Conservation (phyloP, 805 yeast genomes). For the Spathaspora gorwiae region DNA sequence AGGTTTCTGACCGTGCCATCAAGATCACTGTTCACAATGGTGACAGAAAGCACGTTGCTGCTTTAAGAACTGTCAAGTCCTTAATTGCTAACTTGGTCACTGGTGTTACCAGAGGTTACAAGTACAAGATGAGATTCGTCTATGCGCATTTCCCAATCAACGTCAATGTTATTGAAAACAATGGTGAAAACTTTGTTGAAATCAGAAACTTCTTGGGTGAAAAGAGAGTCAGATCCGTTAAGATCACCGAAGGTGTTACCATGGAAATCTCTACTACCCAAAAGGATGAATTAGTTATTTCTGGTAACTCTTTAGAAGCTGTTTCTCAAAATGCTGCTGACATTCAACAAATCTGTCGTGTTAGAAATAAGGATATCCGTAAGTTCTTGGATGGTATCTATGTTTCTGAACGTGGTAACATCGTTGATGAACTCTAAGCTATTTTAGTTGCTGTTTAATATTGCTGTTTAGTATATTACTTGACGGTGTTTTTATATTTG, state of each 20-base stretch:
- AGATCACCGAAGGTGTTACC: constrained; percentile 84
- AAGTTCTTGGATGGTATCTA: constrained; percentile 99
- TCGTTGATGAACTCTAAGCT: constrained; percentile 56
- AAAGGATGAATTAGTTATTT: constrained; percentile 91
- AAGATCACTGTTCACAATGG: constrained; percentile 95
- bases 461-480: too few relatives aligned
- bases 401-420: constrained; percentile 91
- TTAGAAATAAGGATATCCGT: constrained; percentile 99
- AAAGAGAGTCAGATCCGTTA: constrained; percentile 89
- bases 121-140: constrained; percentile 99
- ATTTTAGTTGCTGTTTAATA: not conserved
- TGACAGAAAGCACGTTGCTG: constrained; percentile 99
- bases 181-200: constrained; percentile 74
- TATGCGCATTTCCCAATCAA: constrained; percentile 99
- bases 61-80: constrained; percentile 97
- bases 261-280: constrained; percentile 75
- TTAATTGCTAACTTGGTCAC: constrained; percentile 88
- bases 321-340: constrained; percentile 99
- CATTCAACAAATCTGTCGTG: constrained; percentile 96
- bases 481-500: constrained; percentile 15
- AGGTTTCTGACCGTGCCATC: constrained; percentile 67
- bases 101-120: constrained; percentile 99
- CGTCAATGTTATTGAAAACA: constrained; percentile 83
- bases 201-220: constrained; percentile 99
- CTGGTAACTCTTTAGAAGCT: constrained; percentile 95